A percentile compares a stretch with the other conserved stretches of the same genome.
phyloP scores from a whole-genome alignment of 192 early-diverging fungal genomes.

The Podila verticillata region DNA sequence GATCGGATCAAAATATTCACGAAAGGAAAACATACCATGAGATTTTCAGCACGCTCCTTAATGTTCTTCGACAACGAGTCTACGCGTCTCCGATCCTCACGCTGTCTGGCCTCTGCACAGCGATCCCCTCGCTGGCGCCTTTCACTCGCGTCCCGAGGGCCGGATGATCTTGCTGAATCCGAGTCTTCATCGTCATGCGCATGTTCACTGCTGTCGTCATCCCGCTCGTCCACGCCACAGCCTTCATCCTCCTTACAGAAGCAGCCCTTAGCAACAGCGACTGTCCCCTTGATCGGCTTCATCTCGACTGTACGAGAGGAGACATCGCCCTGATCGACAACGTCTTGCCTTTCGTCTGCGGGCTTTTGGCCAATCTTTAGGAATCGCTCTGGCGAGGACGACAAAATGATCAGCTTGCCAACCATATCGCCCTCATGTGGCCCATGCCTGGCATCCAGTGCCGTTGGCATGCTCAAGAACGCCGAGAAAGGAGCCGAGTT shows the following conservation, averaged over 20 bases:
- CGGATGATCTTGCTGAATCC: not conserved
- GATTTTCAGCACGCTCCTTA: slow-evolving; percentile 95
- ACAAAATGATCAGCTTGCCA: slow-evolving; percentile 32
- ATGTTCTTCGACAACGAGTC: slow-evolving; percentile 67
- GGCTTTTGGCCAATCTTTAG: slow-evolving; percentile 39
- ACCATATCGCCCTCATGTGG: not conserved
- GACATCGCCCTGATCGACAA: not conserved
- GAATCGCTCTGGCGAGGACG: slow-evolving; percentile 73
- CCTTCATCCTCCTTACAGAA: slow-evolving; percentile 53
- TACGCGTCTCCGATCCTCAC: slow-evolving; percentile 55
- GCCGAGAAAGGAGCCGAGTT: slow-evolving; percentile 93
- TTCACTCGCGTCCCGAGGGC: not conserved
- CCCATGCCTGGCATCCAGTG: slow-evolving; percentile 3
- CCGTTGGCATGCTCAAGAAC: slow-evolving; percentile 65
- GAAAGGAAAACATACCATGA: slow-evolving; percentile 76
- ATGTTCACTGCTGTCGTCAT: slow-evolving; percentile 24
- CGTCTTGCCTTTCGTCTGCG: slow-evolving; percentile 4
- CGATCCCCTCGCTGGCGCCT: slow-evolving; percentile 1
- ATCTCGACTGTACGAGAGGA: slow-evolving; percentile 73
- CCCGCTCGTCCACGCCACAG: slow-evolving; percentile 45
- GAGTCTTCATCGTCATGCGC: slow-evolving; percentile 8
- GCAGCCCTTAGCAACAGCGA: slow-evolving; percentile 56
- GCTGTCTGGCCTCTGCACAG: slow-evolving; percentile 39
- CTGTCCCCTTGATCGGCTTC: slow-evolving; percentile 97
- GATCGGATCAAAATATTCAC: not conserved